Evolutionary conservation across 2,329 filamentous ascomycete genomes (phyloP), one percentile per base, ranked within the genome.

Genomic region (Stagonosporopsis cucurbitacearum): DNA sequence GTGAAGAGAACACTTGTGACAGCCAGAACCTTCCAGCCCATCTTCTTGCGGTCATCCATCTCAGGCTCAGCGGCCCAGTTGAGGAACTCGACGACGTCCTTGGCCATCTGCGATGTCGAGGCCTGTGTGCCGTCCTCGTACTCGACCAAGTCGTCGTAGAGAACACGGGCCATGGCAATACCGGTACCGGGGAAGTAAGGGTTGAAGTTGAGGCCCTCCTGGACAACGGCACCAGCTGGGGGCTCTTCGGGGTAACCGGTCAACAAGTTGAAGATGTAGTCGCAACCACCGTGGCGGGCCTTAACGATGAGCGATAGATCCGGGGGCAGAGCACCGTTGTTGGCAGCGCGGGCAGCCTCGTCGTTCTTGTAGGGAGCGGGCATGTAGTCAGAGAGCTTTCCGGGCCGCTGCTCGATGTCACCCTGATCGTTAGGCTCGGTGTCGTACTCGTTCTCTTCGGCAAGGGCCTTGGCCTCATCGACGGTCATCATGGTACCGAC

Each of bases 51-150:
- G 77, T 97, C 89, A 75, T 99, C 95, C 92, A 97, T 96, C 85
- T 99, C 95, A 44, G 95, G 95, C 84, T 99, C 95, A 55, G 95
- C 93, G 50, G 95, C 86, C 95, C 95, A 99, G 88, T 99, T 98
- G 76, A 99, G 86, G 84, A 99, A 99, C 82, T 99, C 95, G 58
- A 90, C 88, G 58, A 99, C 95, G 71, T 99, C 95, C 88, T 99
- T 99, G 79, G 95, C 95, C 95, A 99, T 99, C 83, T 99, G 95
- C 62, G 94, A 97, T 66, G 92, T 92, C 60, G 94, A 91, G 45
- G 95, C 95, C 48, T 92, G 91, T 37, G 95, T 99, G 62, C 86
- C 92, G 68, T 99, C 95, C 78, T 99, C 95, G 82, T 98, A 99
- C 79, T 99, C 95, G 63, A 99, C 95, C 55, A 99, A 83, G 63